These are phyloP conservation scores for Gastrolobium bilobum DNA, from an alignment of 306 rosid genomes.

Conservation along the genomic window DNA sequence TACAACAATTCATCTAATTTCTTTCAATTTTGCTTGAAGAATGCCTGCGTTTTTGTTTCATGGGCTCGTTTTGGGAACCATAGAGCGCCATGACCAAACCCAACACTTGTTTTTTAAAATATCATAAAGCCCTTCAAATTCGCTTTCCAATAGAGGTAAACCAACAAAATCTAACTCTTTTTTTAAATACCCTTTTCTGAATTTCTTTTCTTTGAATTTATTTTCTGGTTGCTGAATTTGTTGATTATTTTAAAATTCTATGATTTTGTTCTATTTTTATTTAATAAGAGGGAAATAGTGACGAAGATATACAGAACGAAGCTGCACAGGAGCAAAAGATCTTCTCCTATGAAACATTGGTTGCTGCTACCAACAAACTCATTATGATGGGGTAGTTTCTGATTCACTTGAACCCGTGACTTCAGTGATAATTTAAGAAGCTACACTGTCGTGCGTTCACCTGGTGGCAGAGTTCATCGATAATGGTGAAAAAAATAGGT, in stretches of 20 bases:
- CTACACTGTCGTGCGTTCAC: no score
- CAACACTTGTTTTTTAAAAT: slow-evolving; percentile 57
- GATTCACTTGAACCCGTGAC: no score
- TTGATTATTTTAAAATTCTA: not conserved
- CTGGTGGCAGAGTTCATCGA: no score
- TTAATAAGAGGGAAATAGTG: slow-evolving; percentile 55
- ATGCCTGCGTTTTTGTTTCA: slow-evolving; percentile 4
- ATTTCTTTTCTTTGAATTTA: not conserved
- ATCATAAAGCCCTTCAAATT: slow-evolving; percentile 60
- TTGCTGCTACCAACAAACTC: slow-evolving; percentile 78
- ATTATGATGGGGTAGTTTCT: no score
- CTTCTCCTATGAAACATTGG: slow-evolving; percentile 63
- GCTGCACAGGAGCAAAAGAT: slow-evolving; percentile 74
- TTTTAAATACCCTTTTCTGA: not conserved
- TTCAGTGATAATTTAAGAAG: no score
- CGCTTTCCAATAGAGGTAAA: slow-evolving; percentile 54
- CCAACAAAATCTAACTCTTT: slow-evolving; percentile 39
- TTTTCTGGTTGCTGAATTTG: not conserved
- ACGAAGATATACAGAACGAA: slow-evolving; percentile 67
- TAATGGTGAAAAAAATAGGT: no score
- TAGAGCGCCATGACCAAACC: slow-evolving; percentile 62
- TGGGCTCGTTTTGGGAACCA: slow-evolving; percentile 50
- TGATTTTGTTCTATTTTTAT: slow-evolving; percentile 25
- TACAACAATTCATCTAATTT: no score
- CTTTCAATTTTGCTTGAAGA: not conserved